These are phyloP conservation scores for Potentilla sterilis DNA, from an alignment of 306 rosid genomes.

Conservation along the genomic window DNA sequence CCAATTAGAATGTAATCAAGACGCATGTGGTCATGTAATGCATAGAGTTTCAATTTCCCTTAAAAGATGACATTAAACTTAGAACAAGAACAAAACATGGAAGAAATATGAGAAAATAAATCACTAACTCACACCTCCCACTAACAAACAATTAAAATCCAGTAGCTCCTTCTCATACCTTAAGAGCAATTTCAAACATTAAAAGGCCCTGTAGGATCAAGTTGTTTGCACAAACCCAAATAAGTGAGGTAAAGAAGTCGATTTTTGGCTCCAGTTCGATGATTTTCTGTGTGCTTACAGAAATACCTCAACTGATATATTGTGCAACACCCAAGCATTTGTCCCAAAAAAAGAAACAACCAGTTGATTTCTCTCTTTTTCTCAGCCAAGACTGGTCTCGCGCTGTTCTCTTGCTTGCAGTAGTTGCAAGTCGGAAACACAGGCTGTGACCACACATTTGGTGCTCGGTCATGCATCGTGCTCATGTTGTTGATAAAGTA, in stretches of 20 bases:
- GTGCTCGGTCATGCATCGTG: slow-evolving; percentile 42
- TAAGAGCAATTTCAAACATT: too few relatives aligned
- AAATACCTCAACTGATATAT: slow-evolving; percentile 52
- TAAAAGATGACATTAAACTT: too few relatives aligned
- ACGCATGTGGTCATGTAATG: too few relatives aligned
- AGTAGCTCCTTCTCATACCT: too few relatives aligned
- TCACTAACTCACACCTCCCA: too few relatives aligned
- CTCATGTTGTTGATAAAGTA: neutral
- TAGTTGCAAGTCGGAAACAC: slow-evolving; percentile 25
- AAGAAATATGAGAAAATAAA: too few relatives aligned
- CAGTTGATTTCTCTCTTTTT: slow-evolving; percentile 47
- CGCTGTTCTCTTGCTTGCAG: slow-evolving; percentile 34
- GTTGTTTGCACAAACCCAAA: slow-evolving; percentile 43
- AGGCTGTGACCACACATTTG: slow-evolving; percentile 38
- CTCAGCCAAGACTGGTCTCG: slow-evolving; percentile 32
- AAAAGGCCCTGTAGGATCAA: slow-evolving; percentile 34
- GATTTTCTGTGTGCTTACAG: slow-evolving; percentile 42
- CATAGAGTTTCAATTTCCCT: too few relatives aligned
- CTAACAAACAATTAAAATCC: too few relatives aligned
- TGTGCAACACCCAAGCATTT: slow-evolving; percentile 47
- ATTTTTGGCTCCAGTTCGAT: slow-evolving; percentile 62
- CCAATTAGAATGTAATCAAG: too few relatives aligned
- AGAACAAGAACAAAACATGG: too few relatives aligned
- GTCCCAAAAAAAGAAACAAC: slow-evolving; percentile 56
- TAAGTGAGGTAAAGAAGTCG: slow-evolving; percentile 51